Conservation (phyloP, 768 basidiomycete species). For the Termitomyces sp. region DNA sequence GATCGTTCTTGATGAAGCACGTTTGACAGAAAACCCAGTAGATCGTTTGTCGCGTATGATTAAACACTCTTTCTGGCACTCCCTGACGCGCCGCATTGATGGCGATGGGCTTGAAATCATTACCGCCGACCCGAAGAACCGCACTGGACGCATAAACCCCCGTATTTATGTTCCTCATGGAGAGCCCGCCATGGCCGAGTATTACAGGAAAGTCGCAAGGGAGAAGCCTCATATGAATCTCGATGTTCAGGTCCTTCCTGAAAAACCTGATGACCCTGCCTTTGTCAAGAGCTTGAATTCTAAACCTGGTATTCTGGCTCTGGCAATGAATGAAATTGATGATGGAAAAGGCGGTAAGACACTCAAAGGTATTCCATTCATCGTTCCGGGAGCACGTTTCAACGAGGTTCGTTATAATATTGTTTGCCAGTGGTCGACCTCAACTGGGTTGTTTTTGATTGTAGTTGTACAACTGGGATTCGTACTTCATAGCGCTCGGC, state of each 20-base stretch:
- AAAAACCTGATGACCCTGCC: conserved; percentile 76
- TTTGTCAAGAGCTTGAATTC: conserved; percentile 93
- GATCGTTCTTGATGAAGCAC: conserved; percentile 98
- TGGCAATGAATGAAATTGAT: conserved; percentile 92
- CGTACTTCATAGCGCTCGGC: conserved; percentile 90
- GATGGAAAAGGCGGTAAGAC: conserved; percentile 74
- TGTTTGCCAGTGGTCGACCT: conserved; percentile 4
- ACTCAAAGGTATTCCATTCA: conserved; percentile 91
- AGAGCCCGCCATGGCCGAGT: conserved; percentile 91
- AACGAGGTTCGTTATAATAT: conserved; percentile 61
- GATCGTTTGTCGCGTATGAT: conserved; percentile 97
- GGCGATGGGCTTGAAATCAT: conserved; percentile 97
- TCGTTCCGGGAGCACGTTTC: conserved; percentile 93
- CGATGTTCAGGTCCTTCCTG: conserved; percentile 86
- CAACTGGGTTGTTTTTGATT: neutral
- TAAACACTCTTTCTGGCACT: conserved; percentile 97
- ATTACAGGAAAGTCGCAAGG: conserved; percentile 85
- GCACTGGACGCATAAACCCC: conserved; percentile 83
- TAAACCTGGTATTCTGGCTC: conserved; percentile 88
- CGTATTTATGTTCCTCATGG: conserved; percentile 93
- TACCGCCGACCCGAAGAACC: conserved; percentile 96
- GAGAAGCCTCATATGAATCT: conserved; percentile 94
- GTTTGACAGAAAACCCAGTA: conserved; percentile 95
- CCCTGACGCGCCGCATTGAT: conserved; percentile 93
- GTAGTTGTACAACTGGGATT: conserved; percentile 93